Evolutionary conservation across 805 yeast species (phyloP).

Genomic region (Metschnikowia reukaufii): DNA sequence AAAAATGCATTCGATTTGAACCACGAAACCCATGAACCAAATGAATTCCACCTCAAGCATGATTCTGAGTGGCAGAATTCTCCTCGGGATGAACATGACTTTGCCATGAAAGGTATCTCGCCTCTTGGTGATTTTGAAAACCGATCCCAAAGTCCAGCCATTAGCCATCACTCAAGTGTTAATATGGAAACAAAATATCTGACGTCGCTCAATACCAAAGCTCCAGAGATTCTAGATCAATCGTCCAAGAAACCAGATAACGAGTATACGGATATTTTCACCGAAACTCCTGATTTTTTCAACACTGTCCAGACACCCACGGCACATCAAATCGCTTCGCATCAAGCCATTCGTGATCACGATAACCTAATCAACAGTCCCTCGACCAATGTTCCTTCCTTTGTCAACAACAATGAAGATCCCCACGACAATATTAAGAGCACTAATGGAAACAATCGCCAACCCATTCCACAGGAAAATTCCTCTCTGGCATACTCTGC

Average conservation of each 20-base stretch:
- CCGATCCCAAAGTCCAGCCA: slow-evolving; percentile 7
- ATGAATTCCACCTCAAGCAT: slow-evolving; percentile 13
- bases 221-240: slow-evolving; percentile 1
- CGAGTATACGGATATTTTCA: slow-evolving; percentile 16
- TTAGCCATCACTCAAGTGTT: slow-evolving; percentile 5
- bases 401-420: neutral
- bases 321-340: slow-evolving; percentile 7
- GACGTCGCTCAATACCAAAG: slow-evolving; percentile 2
- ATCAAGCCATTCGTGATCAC: slow-evolving; percentile 8
- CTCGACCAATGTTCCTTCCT: slow-evolving; percentile 18
- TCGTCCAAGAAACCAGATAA: slow-evolving; percentile 5
- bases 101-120: slow-evolving; percentile 11
- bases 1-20: neutral
- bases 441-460: neutral
- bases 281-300: slow-evolving; percentile 22
- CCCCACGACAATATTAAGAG: neutral
- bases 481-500: slow-evolving; percentile 4
- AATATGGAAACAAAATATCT: slow-evolving; percentile 4
- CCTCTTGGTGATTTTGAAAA: slow-evolving; percentile 13
- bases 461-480: neutral
- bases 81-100: slow-evolving; percentile 11
- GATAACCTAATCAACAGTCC: slow-evolving; percentile 18
- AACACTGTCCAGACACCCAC: slow-evolving; percentile 18
- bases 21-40: neutral
- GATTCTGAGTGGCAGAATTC: slow-evolving; percentile 15